These are phyloP conservation scores for Sinapis alba DNA, from an alignment of 441 rosid genomes.

Conservation along the genomic window DNA sequence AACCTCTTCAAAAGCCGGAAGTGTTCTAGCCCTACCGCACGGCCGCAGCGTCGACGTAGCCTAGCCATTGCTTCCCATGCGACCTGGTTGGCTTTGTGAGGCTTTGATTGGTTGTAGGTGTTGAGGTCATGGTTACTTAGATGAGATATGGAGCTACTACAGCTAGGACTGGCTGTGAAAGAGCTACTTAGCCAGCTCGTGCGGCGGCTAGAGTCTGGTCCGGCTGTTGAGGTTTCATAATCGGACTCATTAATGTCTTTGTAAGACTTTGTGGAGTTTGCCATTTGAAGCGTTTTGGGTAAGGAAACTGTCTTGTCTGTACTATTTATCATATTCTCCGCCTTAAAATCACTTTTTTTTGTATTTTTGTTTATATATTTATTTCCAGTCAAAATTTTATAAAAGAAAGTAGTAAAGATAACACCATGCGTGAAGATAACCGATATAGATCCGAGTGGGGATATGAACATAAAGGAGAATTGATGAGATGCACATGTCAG, in stretches of 20 bases:
- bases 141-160: constrained; percentile 62
- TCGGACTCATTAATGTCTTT: constrained; percentile 62
- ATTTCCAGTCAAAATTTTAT: background rate
- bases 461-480: constrained; percentile 38
- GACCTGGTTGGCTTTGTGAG: constrained; percentile 89
- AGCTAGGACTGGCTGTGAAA: constrained; percentile 69
- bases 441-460: constrained; percentile 34
- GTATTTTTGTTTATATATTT: constrained; percentile 7
- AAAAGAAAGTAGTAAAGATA: constrained; percentile 7
- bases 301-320: constrained; percentile 32
- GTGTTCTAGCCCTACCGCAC: constrained; percentile 72
- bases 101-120: constrained; percentile 55
- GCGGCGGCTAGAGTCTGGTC: constrained; percentile 65
- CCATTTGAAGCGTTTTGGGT: constrained; percentile 41
- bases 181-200: constrained; percentile 86
- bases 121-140: constrained; percentile 35
- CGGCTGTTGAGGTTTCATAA: constrained; percentile 60
- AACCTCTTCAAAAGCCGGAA: constrained; percentile 73
- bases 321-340: constrained; percentile 32
- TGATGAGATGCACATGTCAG: constrained; percentile 35
- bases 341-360: constrained; percentile 14
- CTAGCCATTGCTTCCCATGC: constrained; percentile 86
- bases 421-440: constrained; percentile 28
- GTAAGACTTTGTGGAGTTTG: constrained; percentile 49
- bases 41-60: constrained; percentile 52